Conservation (phyloP, 2,329 filamentous ascomycete genomes). For the Scorias spongiosa region DNA sequence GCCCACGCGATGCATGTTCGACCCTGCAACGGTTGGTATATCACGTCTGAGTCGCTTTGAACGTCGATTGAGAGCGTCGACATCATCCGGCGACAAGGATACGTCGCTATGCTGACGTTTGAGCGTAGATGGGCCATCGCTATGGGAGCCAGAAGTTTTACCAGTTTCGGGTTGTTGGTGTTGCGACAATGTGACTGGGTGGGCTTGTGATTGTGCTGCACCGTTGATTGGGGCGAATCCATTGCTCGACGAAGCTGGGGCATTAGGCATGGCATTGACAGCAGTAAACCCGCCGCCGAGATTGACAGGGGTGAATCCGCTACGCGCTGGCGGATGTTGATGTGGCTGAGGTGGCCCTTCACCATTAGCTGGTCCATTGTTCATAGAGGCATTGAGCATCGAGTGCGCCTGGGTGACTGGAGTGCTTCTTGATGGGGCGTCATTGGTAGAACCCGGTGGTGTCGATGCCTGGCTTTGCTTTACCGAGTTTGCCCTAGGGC, state of each 20-base stretch:
- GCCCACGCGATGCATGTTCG: conserved; percentile 86
- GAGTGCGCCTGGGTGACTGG: conserved; percentile 46
- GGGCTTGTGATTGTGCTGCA: background rate
- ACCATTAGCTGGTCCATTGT: conserved; percentile 10
- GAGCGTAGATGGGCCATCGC: conserved; percentile 21
- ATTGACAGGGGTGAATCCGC: conserved; percentile 63
- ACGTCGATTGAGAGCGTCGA: conserved; percentile 42
- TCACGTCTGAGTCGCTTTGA: conserved; percentile 87
- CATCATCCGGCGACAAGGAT: conserved; percentile 23
- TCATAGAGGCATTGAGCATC: conserved; percentile 41
- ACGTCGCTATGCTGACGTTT: conserved; percentile 55
- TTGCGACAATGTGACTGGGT: conserved; percentile 9
- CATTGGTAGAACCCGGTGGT: conserved; percentile 31
- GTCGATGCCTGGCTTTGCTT: conserved; percentile 38
- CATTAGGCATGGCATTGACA: conserved; percentile 38
- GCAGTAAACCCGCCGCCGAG: conserved; percentile 42
- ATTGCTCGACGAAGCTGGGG: conserved; percentile 20
- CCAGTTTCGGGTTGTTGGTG: conserved; percentile 9
- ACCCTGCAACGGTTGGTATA: conserved; percentile 76
- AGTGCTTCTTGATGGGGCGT: conserved; percentile 37
- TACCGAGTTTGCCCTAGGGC: conserved; percentile 59
- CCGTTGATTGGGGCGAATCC: background rate
- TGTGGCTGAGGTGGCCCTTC: conserved; percentile 6
- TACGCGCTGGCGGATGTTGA: conserved; percentile 41
- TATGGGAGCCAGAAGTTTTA: background rate